Evolutionary conservation across 768 basidiomycete species (phyloP).

Genomic region (Botryobasidium botryosum): DNA sequence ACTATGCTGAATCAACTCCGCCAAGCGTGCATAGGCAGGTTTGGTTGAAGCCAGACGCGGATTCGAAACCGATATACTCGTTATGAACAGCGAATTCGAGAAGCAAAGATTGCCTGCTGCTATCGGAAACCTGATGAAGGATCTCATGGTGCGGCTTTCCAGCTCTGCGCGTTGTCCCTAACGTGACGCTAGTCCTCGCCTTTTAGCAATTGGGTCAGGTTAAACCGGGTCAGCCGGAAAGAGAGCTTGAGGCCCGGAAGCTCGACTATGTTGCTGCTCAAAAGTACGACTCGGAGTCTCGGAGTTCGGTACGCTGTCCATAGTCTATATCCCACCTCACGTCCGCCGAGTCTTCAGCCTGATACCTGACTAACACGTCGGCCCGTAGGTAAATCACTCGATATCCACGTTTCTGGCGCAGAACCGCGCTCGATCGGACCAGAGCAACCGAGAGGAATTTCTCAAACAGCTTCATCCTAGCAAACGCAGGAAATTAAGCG

Average conservation of each 20-base stretch:
- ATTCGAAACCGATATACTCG: constrained; percentile 52
- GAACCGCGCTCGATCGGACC: constrained; percentile 54
- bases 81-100: constrained; percentile 55
- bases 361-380: constrained; percentile 4
- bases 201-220: constrained; percentile 20
- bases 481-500: constrained; percentile 28
- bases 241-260: constrained; percentile 44
- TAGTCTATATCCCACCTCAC: too few species aligned
- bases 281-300: too few species aligned
- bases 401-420: constrained; percentile 56
- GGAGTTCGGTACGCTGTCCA: too few species aligned
- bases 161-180: too few species aligned
- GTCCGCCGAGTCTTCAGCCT: too few species aligned
- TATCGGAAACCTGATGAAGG: constrained; percentile 32
- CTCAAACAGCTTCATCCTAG: constrained; percentile 38
- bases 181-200: not conserved
- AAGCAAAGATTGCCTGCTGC: constrained; percentile 37
- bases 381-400: constrained; percentile 41
- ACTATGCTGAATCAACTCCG: constrained; percentile 1
- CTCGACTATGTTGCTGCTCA: constrained; percentile 44
- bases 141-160: constrained; percentile 31
- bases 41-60: constrained; percentile 42
- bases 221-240: constrained; percentile 14
- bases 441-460: constrained; percentile 64
- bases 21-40: too few species aligned